Evolutionary conservation across 169 alveolate genomes (phyloP).

Genomic region (Plasmodium vivax): DNA sequence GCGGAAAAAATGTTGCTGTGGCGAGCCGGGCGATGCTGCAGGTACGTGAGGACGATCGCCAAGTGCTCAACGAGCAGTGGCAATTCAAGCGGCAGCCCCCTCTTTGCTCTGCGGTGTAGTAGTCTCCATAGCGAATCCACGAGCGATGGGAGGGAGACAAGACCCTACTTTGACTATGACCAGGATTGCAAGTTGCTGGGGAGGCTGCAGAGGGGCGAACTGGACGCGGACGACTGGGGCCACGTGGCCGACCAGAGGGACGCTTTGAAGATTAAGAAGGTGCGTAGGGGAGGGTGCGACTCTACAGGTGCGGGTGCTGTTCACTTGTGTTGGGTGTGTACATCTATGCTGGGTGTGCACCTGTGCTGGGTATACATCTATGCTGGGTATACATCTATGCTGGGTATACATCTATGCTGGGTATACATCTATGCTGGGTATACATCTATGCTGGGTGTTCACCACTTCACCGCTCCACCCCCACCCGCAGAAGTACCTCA

Average conservation of each 20-base stretch:
- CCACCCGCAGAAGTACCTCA: slow-evolving; percentile 28
- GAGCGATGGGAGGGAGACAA: neutral
- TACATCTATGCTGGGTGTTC: neutral
- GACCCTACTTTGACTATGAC: slow-evolving; percentile 22
- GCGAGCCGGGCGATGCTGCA: neutral
- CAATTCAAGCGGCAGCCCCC: neutral
- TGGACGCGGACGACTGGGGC: neutral
- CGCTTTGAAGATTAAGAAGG: slow-evolving; percentile 37
- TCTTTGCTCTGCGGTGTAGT: neutral
- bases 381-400: too few species aligned
- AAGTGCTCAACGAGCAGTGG: neutral
- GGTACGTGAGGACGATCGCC: neutral
- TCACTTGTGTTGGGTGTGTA: too few species aligned
- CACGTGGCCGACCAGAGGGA: slow-evolving; percentile 4
- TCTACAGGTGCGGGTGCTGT: neutral
- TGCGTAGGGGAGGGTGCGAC: neutral
- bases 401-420: too few species aligned
- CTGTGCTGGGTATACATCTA: too few species aligned
- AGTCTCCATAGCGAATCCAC: neutral
- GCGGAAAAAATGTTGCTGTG: slow-evolving; percentile 35
- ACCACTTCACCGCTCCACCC: neutral
- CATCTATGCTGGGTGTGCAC: too few species aligned
- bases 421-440: neutral
- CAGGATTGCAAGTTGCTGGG: slow-evolving; percentile 26
- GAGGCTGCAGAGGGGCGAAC: slow-evolving; percentile 7